These are phyloP conservation scores for Cladosporium colombiae DNA, from an alignment of 2,329 filamentous ascomycete genomes.

Conservation along the genomic window DNA sequence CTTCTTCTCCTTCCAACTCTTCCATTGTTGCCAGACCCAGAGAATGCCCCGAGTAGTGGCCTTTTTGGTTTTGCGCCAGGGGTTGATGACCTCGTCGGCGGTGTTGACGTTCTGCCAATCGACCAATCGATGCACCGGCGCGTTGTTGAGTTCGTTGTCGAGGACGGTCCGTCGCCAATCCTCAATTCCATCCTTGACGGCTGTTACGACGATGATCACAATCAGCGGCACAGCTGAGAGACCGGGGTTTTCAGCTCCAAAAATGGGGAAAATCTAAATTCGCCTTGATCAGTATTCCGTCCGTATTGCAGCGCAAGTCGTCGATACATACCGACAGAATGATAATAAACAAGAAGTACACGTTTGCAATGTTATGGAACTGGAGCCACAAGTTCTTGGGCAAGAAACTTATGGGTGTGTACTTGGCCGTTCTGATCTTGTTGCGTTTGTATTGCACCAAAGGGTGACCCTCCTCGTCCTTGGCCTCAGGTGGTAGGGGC, in stretches of 20 bases:
- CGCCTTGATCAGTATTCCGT: constrained; percentile 22
- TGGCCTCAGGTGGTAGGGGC: constrained; percentile 70
- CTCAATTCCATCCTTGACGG: constrained; percentile 92
- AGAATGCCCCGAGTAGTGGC: constrained; percentile 66
- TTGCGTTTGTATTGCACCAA: constrained; percentile 74
- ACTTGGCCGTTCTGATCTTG: constrained; percentile 97
- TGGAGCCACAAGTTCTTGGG: constrained; percentile 98
- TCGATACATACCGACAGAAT: constrained; percentile 78
- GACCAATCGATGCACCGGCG: constrained; percentile 83
- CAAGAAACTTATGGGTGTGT: constrained; percentile 90
- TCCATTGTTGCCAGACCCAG: constrained; percentile 54
- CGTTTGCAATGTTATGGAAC: constrained; percentile 97
- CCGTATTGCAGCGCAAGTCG: constrained; percentile 3
- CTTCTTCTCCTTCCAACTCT: constrained; percentile 43
- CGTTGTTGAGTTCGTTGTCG: constrained; percentile 94
- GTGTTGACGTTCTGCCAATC: constrained; percentile 95
- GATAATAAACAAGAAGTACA: constrained; percentile 96
- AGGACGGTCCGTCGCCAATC: constrained; percentile 90
- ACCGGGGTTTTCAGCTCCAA: constrained; percentile 86
- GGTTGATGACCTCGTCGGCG: constrained; percentile 77
- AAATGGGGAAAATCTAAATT: constrained; percentile 87
- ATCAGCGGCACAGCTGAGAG: constrained; percentile 90
- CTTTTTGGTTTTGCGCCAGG: constrained; percentile 91
- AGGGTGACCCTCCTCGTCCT: constrained; percentile 80
- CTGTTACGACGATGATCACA: constrained; percentile 83